These are phyloP conservation scores for Candida dendrica DNA, from an alignment of 805 yeast genomes.

Conservation along the genomic window DNA sequence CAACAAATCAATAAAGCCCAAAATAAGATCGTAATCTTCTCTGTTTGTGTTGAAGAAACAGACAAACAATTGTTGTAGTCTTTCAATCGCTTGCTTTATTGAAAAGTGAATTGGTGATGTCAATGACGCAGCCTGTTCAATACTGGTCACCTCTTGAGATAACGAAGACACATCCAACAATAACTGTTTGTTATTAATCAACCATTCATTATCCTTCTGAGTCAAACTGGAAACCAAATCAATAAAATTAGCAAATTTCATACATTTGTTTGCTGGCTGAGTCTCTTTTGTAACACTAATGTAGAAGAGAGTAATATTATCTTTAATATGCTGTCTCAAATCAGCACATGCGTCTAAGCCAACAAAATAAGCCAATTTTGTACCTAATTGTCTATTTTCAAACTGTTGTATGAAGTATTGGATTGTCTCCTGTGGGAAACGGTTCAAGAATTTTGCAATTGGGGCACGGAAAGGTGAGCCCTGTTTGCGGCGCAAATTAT, in stretches of 20 bases:
- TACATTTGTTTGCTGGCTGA: constrained; percentile 45
- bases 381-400: constrained; percentile 54
- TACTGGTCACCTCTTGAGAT: constrained; percentile 35
- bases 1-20: constrained; percentile 35
- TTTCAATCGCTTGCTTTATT: constrained; percentile 60
- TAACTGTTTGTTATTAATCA: constrained; percentile 39
- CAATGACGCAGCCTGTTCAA: constrained; percentile 35
- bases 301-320: constrained; percentile 42
- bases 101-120: constrained; percentile 62
- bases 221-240: constrained; percentile 55
- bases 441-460: constrained; percentile 73
- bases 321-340: constrained; percentile 49
- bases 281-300: constrained; percentile 41
- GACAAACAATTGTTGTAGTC: constrained; percentile 46
- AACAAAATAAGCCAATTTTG: constrained; percentile 61
- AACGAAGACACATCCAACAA: constrained; percentile 35
- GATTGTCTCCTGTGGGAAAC: constrained; percentile 71
- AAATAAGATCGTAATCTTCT: constrained; percentile 29
- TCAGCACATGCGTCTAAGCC: constrained; percentile 45
- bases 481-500: constrained; percentile 75
- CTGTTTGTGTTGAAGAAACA: constrained; percentile 25
- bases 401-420: constrained; percentile 64
- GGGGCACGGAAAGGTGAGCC: constrained; percentile 90
- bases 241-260: constrained; percentile 66
- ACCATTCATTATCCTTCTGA: constrained; percentile 49